Percentiles rank a stretch among this genome's conserved stretches.
These are phyloP conservation scores for Dissophora ornata DNA, from an alignment of 192 early-diverging fungal species.

Conservation along the genomic window DNA sequence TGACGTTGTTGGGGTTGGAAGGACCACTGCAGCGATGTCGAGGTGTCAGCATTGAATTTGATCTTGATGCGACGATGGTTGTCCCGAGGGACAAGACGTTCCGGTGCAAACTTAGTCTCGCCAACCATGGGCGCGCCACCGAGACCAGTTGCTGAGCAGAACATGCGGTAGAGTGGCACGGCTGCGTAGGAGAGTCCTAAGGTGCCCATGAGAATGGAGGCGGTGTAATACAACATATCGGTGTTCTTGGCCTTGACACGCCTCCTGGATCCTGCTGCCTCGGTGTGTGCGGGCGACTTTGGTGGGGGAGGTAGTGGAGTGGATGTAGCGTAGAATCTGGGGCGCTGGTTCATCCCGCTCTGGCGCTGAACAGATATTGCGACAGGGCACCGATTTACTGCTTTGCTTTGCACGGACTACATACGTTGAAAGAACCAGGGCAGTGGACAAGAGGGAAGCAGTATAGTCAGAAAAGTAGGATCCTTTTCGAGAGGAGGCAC, in stretches of 20 bases:
- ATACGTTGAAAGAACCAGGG: too few relatives aligned
- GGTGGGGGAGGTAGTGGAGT: constrained; percentile 12
- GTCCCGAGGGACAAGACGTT: constrained; percentile 72
- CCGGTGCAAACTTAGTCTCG: constrained; percentile 69
- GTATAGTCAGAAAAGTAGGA: too few relatives aligned
- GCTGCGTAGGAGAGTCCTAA: constrained; percentile 92
- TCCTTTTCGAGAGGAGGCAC: too few relatives aligned
- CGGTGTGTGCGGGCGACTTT: constrained; percentile 5
- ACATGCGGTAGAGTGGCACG: constrained; percentile 93
- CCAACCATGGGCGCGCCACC: constrained; percentile 91
- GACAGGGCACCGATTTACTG: neutral
- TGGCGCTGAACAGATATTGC: neutral
- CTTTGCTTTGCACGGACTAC: neutral
- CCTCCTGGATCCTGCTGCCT: constrained; percentile 25
- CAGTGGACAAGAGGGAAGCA: too few relatives aligned
- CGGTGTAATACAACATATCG: constrained; percentile 74
- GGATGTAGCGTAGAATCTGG: neutral
- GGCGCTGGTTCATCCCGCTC: neutral
- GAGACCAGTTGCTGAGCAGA: constrained; percentile 93
- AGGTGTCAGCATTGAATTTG: constrained; percentile 78
- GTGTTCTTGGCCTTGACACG: constrained; percentile 39
- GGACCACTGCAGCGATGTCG: constrained; percentile 86
- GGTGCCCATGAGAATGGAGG: constrained; percentile 84
- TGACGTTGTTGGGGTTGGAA: constrained; percentile 91
- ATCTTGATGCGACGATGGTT: constrained; percentile 73